A percentile compares a stretch with the other conserved stretches of the same genome.
Evolutionary conservation across 768 basidiomycete genomes (phyloP).

Genomic region (Suillus americanus): DNA sequence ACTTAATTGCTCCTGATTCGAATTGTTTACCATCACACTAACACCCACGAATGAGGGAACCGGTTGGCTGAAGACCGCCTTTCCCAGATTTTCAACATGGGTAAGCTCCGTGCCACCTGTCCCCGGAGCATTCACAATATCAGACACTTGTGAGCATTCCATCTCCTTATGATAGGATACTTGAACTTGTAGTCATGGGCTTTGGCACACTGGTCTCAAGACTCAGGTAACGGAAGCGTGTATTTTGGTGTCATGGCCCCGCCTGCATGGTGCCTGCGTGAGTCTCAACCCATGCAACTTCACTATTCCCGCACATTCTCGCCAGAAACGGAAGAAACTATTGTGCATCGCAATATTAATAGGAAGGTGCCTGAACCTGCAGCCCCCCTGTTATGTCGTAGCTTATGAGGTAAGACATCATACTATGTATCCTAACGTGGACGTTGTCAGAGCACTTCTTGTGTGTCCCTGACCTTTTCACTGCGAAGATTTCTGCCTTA

Average conservation of each 20-base stretch:
- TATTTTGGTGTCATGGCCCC: background rate
- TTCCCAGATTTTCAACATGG: slow-evolving; percentile 9
- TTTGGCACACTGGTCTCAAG: background rate
- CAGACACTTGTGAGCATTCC: background rate
- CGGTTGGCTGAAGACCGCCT: background rate
- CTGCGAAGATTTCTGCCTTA: background rate
- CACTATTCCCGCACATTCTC: background rate
- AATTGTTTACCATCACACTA: background rate
- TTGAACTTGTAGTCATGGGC: background rate
- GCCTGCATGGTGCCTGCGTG: background rate
- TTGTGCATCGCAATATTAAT: background rate
- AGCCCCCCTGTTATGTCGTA: background rate
- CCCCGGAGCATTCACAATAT: background rate
- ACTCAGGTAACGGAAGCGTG: background rate
- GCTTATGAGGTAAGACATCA: background rate
- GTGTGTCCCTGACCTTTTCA: background rate
- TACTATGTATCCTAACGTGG: background rate
- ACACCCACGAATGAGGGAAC: slow-evolving; percentile 10
- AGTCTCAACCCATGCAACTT: background rate
- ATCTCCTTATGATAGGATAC: background rate
- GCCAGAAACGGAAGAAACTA: background rate
- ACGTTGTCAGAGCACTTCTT: background rate
- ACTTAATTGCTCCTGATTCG: too few relatives aligned
- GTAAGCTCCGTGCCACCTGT: background rate
- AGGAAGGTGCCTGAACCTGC: background rate